Base-by-base conservation (phyloP, 768 basidiomycete species). In the Suillus plorans region DNA sequence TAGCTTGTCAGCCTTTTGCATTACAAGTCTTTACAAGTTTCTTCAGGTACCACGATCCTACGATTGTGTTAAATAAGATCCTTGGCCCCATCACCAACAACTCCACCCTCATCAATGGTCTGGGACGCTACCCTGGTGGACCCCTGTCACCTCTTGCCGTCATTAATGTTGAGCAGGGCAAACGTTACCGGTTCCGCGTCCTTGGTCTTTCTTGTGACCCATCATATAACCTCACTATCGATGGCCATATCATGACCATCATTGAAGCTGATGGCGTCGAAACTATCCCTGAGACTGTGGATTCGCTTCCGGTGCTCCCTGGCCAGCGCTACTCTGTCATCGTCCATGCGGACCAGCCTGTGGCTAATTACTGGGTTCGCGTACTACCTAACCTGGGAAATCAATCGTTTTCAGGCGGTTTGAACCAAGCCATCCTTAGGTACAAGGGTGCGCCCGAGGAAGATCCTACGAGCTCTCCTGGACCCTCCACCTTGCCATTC, bases 201-300 rank as follows among this genome's bases (percentile, higher is more conserved):
- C 68, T 78, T 60, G 80, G 80, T 60, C 69, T 69, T 50, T 66
- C 74, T 37, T 79, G 77, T 44, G 77, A 73, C 52, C 69, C 71
- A 18, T 73, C 68, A 63, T 74, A 72, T 60, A 76, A 71, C 60
- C 74, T 77, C 68, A 72, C 72, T 9, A 75, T 80, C 22, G 73
- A 77, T 45, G 71, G 70, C 6, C 79, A 79, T 63, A 67, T 39
- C n/a, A 71, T 81, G 69, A 78, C 74, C 5, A 73, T 86, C 56
- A 84, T 84, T 63, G 82, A 84, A 65, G 76, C 70, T 8, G 82
- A 83, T 52, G 81, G 80, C 12, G 70, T 78, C 18, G 76, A 74
- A 44, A 70, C 70, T 7, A 56, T 68, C 13, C 81, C 78, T 3
- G 57, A 72, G 3, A 67, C 69, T 13, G 81, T 82, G 5, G 81